Evolutionary conservation across 768 basidiomycete genomes (phyloP), one percentile per base, ranked within the genome.

Genomic region (Rhodotorula babjevae): DNA sequence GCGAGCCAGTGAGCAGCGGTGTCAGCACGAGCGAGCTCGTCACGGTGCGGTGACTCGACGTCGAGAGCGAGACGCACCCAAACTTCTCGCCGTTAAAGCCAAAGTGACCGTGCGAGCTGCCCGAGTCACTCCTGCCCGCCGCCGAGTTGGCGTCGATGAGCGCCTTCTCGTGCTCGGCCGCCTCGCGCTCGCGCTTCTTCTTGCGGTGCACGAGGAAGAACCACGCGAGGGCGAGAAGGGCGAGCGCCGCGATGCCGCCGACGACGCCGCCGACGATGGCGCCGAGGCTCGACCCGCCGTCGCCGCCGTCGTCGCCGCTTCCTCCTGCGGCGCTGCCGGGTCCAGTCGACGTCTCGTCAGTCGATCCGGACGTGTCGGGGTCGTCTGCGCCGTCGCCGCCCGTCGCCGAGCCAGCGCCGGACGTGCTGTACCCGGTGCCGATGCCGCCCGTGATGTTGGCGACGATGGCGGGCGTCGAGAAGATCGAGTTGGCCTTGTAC

Each of bases 381-480:
- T 70, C 68, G n/a, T 57, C 21, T 0, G 62, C 31, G 7, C 71
- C 71, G 31, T 61, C 47, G 33, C 64, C 64, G 16, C 75, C 75
- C 1, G 68, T 52, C 16, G 74, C 65, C 16, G 72, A 76, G 29
- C 74, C 69, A 1, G 68, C 46, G 33, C 74, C 74, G 3, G 67
- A 64, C 9, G 61, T 42, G 1, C 64, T 67, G 21, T 19, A 46
- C 31, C 74, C 74, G 7, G 71, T 75, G 2, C 76, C 76, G 56
- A 72, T 68, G 0, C 74, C 77, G 58, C 77, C 77, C 1, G 77
- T 76, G 42, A 77, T 66, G 49, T 75, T 75, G 44, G 69, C 50
- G 50, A 77, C 40, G 56, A 77, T n/a, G 1, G 31, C 29, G 8
- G 76, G 76, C 3, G 76, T 75, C 6, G 57, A 40, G 58, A 60